These are phyloP conservation scores for Capsella rubella DNA, from an alignment of 441 rosid species.

Conservation along the genomic window DNA sequence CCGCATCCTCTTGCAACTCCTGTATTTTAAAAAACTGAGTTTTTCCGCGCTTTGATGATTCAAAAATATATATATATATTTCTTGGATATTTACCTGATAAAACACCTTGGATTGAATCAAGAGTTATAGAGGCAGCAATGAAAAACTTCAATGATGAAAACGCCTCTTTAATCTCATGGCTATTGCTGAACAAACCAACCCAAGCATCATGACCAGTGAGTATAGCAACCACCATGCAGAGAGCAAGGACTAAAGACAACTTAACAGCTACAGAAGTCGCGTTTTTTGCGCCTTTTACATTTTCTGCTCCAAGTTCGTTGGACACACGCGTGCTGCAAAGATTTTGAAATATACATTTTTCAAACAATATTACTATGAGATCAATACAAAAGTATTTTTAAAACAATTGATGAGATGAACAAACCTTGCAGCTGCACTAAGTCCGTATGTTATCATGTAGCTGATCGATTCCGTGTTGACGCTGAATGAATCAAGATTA, in stretches of 20 bases:
- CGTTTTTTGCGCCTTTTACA: constrained; percentile 60
- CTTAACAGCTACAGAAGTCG: constrained; percentile 62
- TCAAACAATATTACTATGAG: background rate
- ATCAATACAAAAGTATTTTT: constrained; percentile 5
- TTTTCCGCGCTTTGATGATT: background rate
- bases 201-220: constrained; percentile 65
- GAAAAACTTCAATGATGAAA: constrained; percentile 62
- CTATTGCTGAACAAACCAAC: constrained; percentile 65
- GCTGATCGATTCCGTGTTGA: constrained; percentile 56
- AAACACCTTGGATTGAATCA: constrained; percentile 71
- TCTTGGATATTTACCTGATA: constrained; percentile 59
- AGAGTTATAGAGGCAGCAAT: constrained; percentile 59
- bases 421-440: constrained; percentile 59
- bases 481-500: constrained; percentile 42
- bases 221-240: constrained; percentile 49
- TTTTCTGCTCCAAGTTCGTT: constrained; percentile 80
- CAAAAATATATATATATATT: too few relatives aligned
- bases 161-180: constrained; percentile 47
- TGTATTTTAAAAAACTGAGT: constrained; percentile 9
- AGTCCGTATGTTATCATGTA: constrained; percentile 58
- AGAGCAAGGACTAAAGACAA: constrained; percentile 62
- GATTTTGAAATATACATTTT: background rate
- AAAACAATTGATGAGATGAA: background rate
- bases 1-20: constrained; percentile 83
- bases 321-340: constrained; percentile 71